Evolutionary conservation across 257 asterid species (phyloP), one percentile per base, ranked within the genome.

Genomic region (Leonotis leonurus): DNA sequence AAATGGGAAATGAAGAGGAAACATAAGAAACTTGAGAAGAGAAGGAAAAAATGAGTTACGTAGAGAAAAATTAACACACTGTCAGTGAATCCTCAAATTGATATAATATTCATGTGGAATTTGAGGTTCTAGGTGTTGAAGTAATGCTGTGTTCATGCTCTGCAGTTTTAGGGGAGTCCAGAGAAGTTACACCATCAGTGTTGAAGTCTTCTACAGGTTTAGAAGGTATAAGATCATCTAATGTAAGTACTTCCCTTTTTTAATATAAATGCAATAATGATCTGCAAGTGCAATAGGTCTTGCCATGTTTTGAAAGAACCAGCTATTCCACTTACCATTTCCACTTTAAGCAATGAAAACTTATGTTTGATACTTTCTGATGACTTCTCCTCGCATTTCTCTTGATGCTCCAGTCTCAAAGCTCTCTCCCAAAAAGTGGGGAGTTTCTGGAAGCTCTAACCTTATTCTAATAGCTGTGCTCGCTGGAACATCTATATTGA

Each of bases 341-440:
- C 16, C 12, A 51, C n/a, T 54, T 6, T 36, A 25, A 51, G 50
- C 49, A 17, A 24, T 40, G 50, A 5, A 61, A 14, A 32, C 59
- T 43, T 43, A 5, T n/a, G 1, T 16, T 6, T 37, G 16, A 3
- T 4, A 5, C 1, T 41, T 41, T 6, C 24, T 6, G 26, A 2
- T 41, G 1, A 6, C 8, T 41, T n/a, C 56, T 30, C 58, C 71
- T 65, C 37, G 11, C 37, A 27, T 55, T 64, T 51, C 22, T 81
- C 68, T 48, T 64, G 39, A 35, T 71, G 60, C 68, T 64, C 62
- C 89, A 89, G 97, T 78, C 72, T 75, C 95, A 25, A 92, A 92
- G 73, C 88, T 92, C 65, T 86, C 95, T 61, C 98, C 97, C 2
- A 86, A 92, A 80, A 92, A 92, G 75, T 92, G 98, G 97, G 98